phyloP scores from a whole-genome alignment of 2,329 filamentous ascomycete genomes.

The Metarhizium rileyi region DNA sequence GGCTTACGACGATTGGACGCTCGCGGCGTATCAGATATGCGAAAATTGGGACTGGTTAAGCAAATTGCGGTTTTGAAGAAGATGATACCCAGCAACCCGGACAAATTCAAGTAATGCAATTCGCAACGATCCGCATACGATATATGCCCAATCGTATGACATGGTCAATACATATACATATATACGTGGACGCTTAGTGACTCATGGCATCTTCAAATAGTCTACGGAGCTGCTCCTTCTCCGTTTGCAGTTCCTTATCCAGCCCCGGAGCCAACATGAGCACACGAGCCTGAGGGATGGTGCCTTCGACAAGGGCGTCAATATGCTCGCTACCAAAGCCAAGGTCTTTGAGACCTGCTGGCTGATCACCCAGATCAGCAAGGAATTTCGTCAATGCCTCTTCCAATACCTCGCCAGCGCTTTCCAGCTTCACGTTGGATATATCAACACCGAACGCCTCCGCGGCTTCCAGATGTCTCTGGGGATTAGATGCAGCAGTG shows the following conservation, averaged over 20 bases:
- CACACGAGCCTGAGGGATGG: constrained; percentile 83
- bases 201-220: constrained; percentile 55
- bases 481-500: constrained; percentile 83
- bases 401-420: constrained; percentile 76
- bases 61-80: constrained; percentile 59
- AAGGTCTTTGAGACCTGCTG: constrained; percentile 70
- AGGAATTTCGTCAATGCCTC: constrained; percentile 80
- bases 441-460: constrained; percentile 88
- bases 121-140: background rate
- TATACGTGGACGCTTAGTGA: constrained; percentile 16
- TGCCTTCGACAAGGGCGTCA: constrained; percentile 82
- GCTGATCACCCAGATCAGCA: constrained; percentile 78
- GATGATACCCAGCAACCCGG: constrained; percentile 55
- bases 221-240: constrained; percentile 60
- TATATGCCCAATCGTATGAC: background rate
- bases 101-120: constrained; percentile 32
- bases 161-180: background rate
- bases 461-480: constrained; percentile 80
- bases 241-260: constrained; percentile 55
- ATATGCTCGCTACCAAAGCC: constrained; percentile 72
- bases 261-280: constrained; percentile 84
- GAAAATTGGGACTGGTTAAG: constrained; percentile 53
- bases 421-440: constrained; percentile 76
- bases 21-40: constrained; percentile 51
- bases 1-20: constrained; percentile 48